Evolutionary conservation across 2,329 filamentous ascomycete species (phyloP).

Genomic region (Colletotrichum eleusines): DNA sequence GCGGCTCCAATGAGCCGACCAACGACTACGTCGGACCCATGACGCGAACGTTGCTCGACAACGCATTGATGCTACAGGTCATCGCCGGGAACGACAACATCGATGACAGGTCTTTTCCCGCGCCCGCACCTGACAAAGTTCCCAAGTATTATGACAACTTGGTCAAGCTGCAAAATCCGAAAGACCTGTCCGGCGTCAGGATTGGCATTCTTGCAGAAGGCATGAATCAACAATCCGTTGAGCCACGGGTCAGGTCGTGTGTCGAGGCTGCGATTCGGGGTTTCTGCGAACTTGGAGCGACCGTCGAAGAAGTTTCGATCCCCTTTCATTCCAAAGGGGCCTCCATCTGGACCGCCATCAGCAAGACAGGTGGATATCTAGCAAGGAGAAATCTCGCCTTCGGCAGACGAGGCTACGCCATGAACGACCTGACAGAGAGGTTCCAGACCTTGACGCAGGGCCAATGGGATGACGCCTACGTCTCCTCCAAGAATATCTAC

Average conservation of each 20-base stretch:
- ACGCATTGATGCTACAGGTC: constrained; percentile 53
- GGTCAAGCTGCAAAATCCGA: constrained; percentile 51
- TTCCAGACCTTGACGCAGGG: constrained; percentile 41
- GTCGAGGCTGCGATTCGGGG: constrained; percentile 50
- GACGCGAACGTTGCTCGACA: constrained; percentile 54
- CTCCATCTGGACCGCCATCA: constrained; percentile 60
- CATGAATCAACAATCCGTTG: constrained; percentile 14
- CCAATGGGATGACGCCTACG: constrained; percentile 29
- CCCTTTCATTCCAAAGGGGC: constrained; percentile 62
- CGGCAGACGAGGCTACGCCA: constrained; percentile 22
- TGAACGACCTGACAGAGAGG: constrained; percentile 52
- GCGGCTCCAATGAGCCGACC: constrained; percentile 54
- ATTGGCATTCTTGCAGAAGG: constrained; percentile 49
- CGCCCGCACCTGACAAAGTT: constrained; percentile 55
- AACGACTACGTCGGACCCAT: constrained; percentile 61
- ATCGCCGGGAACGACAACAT: constrained; percentile 60
- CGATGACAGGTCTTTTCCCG: constrained; percentile 49
- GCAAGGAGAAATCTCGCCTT: constrained; percentile 28
- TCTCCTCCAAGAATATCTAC: constrained; percentile 55
- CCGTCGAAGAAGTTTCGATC: constrained; percentile 59
- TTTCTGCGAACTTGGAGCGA: constrained; percentile 57
- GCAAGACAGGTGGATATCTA: constrained; percentile 25
- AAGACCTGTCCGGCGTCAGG: constrained; percentile 54
- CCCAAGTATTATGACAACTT: constrained; percentile 52
- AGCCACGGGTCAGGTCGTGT: constrained; percentile 49